A percentile compares a stretch with the other conserved stretches of the same genome.
These are phyloP conservation scores for Raddia guianensis DNA, from an alignment of 176 grass and related monocot species.

Conservation along the genomic window DNA sequence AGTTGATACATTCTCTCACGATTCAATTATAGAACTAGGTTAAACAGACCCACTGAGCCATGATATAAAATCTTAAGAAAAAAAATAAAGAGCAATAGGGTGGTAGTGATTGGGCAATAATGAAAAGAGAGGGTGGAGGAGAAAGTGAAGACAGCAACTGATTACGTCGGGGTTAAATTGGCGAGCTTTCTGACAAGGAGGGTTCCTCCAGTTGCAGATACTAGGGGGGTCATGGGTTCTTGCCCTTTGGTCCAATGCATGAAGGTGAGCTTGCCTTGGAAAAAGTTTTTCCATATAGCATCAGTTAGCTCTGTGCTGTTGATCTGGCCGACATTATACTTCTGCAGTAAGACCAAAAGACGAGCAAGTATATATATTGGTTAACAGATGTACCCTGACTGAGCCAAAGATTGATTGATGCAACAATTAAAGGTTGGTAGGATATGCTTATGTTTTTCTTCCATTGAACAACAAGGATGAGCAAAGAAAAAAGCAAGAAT, in stretches of 20 bases:
- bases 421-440: neutral
- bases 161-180: constrained; percentile 64
- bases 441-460: neutral
- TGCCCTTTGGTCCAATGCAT: constrained; percentile 73
- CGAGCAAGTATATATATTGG: neutral
- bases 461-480: neutral
- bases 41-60: neutral
- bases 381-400: neutral
- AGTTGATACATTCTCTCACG: neutral
- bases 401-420: neutral
- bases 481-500: neutral
- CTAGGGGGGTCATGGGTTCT: constrained; percentile 67
- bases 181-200: constrained; percentile 84
- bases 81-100: neutral
- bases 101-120: neutral
- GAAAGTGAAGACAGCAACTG: neutral
- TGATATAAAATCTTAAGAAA: neutral
- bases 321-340: constrained; percentile 82
- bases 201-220: constrained; percentile 43
- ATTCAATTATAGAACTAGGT: neutral
- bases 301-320: constrained; percentile 68
- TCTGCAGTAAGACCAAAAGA: constrained; percentile 50
- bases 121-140: neutral
- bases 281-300: constrained; percentile 72
- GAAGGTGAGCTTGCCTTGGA: constrained; percentile 82